These are phyloP conservation scores for Pseudognaphalium luteoalbum DNA, from an alignment of 129 eudicot species.

Conservation along the genomic window DNA sequence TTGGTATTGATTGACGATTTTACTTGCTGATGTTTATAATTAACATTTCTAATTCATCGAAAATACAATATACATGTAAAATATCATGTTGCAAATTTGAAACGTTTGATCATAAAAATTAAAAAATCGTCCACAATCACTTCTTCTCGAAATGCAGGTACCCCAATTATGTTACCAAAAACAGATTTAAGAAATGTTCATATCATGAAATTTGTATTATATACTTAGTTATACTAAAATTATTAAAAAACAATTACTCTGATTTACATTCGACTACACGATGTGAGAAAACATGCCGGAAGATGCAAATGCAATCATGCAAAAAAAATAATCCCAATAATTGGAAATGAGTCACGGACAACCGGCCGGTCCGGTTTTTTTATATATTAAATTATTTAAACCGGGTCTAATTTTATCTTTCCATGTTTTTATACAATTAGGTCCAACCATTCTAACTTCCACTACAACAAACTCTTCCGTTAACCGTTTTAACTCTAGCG, in stretches of 20 bases:
- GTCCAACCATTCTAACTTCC: constrained; percentile 48
- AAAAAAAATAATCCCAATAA: constrained; percentile 18
- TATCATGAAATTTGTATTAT: no score
- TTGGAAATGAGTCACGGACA: constrained; percentile 18
- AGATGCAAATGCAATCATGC: neutral
- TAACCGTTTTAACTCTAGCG: constrained; percentile 47
- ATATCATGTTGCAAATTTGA: no score
- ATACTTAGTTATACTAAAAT: neutral
- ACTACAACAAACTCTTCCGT: constrained; percentile 68
- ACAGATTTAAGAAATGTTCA: no score
- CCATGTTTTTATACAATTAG: constrained; percentile 43
- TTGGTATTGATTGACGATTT: no score
- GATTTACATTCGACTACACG: neutral
- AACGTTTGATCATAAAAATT: no score
- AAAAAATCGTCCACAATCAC: no score
- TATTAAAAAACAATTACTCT: neutral
- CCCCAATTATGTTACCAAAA: no score
- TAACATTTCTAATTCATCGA: no score
- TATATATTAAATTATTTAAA: constrained; percentile 37
- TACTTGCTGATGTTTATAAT: no score
- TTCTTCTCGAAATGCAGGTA: no score
- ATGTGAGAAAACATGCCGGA: neutral
- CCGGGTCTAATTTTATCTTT: constrained; percentile 51
- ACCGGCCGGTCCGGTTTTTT: constrained; percentile 30
- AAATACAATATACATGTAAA: no score